Base-by-base conservation (phyloP, 1,284 basidiomycete genomes). In the Grifola frondosa region DNA sequence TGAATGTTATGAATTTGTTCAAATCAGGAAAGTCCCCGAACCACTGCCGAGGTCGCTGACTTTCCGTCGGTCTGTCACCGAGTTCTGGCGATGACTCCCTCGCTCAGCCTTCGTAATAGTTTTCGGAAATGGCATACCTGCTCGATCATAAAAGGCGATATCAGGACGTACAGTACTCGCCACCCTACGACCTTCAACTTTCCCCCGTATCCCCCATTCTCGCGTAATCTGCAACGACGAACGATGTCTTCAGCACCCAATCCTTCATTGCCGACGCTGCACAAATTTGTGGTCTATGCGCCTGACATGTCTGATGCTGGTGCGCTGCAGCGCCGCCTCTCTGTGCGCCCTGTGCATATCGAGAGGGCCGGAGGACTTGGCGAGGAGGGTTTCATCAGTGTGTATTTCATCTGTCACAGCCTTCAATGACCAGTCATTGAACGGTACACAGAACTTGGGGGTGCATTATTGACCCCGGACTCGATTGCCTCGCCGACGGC, bases 261-360 rank as follows among this genome's bases (percentile, higher is more conserved):
- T 23, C 31, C 26, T 19, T 23, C 43, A 9, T 22, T 32, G 8
- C 33, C 54, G 4, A 26, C 40, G 12, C 52, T 53, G 21, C 56
- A 64, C 35, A 56, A 52, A 17, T 73, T 69, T 49, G 41, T 68
- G 26, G 64, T 71, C 6, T 72, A 64, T 37, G 66, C 66, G 8
- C 69, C 69, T 1, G 70, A 73, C 56, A 65, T 58, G 49, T 59
- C 58, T 13, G 66, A 67, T 39, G 54, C 60, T 3, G 68, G 58
- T 3, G 60, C 62, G 6, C 53, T 66, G 25, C 53, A 60, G 30
- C 62, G 66, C 9, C 60, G 70, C 5, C 42, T 69, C 43, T 44
- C 50, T 16, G 65, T 70, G 12, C 58, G 70, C 8, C 46, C 51
- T 15, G 22, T 50, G 29, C 70, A 73, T 41, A 40, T 71, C 17